Conservation (phyloP, 495 filamentous ascomycete species). For the Hypoxylon rickii region DNA sequence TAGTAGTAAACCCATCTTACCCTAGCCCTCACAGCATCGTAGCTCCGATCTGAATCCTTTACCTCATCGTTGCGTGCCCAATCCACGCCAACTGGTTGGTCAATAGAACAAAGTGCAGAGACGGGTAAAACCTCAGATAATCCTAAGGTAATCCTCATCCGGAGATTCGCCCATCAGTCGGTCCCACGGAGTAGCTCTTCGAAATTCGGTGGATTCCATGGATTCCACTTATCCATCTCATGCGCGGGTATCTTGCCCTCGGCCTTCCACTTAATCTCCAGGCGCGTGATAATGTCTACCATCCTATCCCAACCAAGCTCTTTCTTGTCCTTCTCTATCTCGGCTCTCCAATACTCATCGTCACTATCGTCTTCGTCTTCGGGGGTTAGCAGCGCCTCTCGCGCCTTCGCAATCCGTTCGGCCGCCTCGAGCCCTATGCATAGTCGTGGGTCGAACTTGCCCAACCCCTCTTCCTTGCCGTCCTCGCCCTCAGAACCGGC, state of each 20-base stretch:
- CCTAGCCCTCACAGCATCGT: no score
- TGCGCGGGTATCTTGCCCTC: constrained; percentile 17
- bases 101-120: no score
- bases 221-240: constrained; percentile 31
- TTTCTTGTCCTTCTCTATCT: constrained; percentile 22
- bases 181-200: background rate
- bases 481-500: constrained; percentile 42
- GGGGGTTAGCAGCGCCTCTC: constrained; percentile 35
- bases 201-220: constrained; percentile 5
- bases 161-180: no score
- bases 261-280: constrained; percentile 16
- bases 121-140: no score
- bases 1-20: no score
- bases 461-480: constrained; percentile 56
- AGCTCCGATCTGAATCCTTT: no score
- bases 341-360: background rate
- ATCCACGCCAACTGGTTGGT: no score
- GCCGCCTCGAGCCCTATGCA: constrained; percentile 64
- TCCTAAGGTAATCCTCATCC: no score
- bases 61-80: no score
- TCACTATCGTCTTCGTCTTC: constrained; percentile 3
- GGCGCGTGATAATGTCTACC: constrained; percentile 1
- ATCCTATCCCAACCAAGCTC: constrained; percentile 34
- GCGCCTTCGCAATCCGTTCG: constrained; percentile 47
- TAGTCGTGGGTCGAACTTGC: constrained; percentile 67